Base-by-base conservation (phyloP, 2,329 filamentous ascomycete species). In the Calonectria leucothoes region DNA sequence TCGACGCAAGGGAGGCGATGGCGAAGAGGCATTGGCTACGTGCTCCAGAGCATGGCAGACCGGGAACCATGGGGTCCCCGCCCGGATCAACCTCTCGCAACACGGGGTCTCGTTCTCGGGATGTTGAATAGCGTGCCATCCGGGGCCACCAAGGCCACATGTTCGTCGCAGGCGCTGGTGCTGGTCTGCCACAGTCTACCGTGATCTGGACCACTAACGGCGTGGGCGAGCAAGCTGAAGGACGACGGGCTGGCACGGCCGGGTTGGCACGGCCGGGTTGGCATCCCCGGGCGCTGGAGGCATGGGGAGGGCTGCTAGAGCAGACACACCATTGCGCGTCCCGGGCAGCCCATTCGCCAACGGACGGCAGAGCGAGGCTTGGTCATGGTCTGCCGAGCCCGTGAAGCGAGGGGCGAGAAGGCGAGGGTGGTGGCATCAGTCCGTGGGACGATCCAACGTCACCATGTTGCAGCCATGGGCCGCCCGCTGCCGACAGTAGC, bases 221-320 rank as follows among this genome's bases (percentile, higher is more conserved):
- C 74, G 67, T 27, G n/a, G 55, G 35, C 55, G 55, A 61, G 55
- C n/a, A 37, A 61, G 55, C 55, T 61, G 55, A 61, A 61, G 35
- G 55, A 39, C 61, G 71, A 71, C 73, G 61, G 64, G 49, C 42
- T 75, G 31, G 42, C 42, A 55, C 35, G 33, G 70, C 76, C 55
- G 76, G 78, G 73, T 77, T 75, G 68, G 74, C 76, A 80, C 35
- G 33, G 70, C 76, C 55, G 76, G 78, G 73, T 77, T 75, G 68
- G 74, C 76, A 80, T 78, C 78, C 78, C 74, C 55, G 55, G 69
- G 74, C 77, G 75, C 71, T 57, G 23, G 31, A 39, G 55, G 33
- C 12, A 61, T 39, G 55, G 35, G 7, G 55, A 61, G 3, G 55
- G 55, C 23, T 35, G 55, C 55, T 61, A 37, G 55, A 61, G 33